phyloP scores from a whole-genome alignment of 139 green algal genomes.

The Monoraphidium neglectum region DNA sequence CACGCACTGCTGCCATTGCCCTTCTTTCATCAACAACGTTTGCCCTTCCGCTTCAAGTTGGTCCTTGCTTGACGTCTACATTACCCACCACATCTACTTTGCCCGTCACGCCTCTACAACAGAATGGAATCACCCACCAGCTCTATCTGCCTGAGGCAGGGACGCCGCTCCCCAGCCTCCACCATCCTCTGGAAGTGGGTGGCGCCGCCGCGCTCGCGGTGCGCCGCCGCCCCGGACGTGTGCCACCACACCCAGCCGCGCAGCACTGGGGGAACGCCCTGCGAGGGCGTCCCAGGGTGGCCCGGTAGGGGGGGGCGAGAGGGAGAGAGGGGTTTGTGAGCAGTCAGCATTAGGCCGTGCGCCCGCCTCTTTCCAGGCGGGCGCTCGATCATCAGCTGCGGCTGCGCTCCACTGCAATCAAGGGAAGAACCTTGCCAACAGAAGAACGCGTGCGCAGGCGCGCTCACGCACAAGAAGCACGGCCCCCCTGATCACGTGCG shows the following conservation, averaged over 20 bases:
- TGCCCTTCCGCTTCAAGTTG: too few species aligned
- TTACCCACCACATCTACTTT: too few species aligned
- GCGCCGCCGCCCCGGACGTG: conserved; percentile 50
- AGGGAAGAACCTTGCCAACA: not conserved
- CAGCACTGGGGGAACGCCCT: conserved; percentile 59
- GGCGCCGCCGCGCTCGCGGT: conserved; percentile 44
- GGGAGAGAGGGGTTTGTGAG: too few species aligned
- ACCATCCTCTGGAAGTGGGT: conserved; percentile 33
- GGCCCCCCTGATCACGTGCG: not conserved
- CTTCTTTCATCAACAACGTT: too few species aligned
- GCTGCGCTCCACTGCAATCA: not conserved
- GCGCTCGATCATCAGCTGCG: not conserved
- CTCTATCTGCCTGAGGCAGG: conserved; percentile 65
- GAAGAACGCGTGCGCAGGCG: not conserved
- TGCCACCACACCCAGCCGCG: conserved; percentile 64
- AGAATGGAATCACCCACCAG: conserved; percentile 61
- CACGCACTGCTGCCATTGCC: too few species aligned
- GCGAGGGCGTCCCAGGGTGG: not conserved
- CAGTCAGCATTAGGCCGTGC: too few species aligned
- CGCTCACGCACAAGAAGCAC: not conserved
- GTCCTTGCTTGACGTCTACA: too few species aligned
- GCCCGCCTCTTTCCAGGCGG: too few species aligned
- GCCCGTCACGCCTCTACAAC: too few species aligned
- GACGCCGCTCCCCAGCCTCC: conserved; percentile 29
- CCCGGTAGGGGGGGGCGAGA: not conserved